These are phyloP conservation scores for Tuber calosporum DNA, from an alignment of 495 filamentous ascomycete genomes.

Conservation along the genomic window DNA sequence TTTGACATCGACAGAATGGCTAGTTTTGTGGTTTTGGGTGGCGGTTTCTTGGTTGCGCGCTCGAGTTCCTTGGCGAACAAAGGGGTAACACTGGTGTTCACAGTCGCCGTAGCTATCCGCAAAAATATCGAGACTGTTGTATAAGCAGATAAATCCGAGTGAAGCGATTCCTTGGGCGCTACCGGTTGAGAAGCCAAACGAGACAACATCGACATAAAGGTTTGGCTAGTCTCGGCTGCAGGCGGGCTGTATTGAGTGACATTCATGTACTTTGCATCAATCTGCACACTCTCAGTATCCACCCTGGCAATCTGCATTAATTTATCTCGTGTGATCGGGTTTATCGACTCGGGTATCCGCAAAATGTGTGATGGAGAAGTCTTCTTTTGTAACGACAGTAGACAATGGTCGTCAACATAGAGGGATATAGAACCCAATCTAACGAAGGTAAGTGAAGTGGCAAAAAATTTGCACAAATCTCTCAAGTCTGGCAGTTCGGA, in stretches of 20 bases:
- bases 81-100: slow-evolving; percentile 61
- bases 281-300: slow-evolving; percentile 72
- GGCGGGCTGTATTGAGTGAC: slow-evolving; percentile 45
- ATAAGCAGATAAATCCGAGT: slow-evolving; percentile 32
- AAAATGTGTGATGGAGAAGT: slow-evolving; percentile 65
- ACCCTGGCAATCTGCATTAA: slow-evolving; percentile 73
- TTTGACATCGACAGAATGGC: slow-evolving; percentile 85
- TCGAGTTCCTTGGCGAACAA: slow-evolving; percentile 79
- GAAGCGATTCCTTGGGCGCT: slow-evolving; percentile 17
- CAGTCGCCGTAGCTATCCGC: slow-evolving; percentile 71
- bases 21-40: slow-evolving; percentile 75
- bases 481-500: slow-evolving; percentile 79
- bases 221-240: slow-evolving; percentile 23
- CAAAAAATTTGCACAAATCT: slow-evolving; percentile 80
- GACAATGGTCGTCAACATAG: slow-evolving; percentile 76
- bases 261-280: slow-evolving; percentile 87
- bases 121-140: slow-evolving; percentile 72
- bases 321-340: slow-evolving; percentile 70
- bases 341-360: slow-evolving; percentile 69
- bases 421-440: slow-evolving; percentile 79
- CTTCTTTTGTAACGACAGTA: slow-evolving; percentile 74
- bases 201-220: slow-evolving; percentile 29
- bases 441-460: slow-evolving; percentile 94
- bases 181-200: slow-evolving; percentile 19
- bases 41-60: slow-evolving; percentile 91